Conservation (phyloP, 139 green algal species). For the Coccomyxa sp. region DNA sequence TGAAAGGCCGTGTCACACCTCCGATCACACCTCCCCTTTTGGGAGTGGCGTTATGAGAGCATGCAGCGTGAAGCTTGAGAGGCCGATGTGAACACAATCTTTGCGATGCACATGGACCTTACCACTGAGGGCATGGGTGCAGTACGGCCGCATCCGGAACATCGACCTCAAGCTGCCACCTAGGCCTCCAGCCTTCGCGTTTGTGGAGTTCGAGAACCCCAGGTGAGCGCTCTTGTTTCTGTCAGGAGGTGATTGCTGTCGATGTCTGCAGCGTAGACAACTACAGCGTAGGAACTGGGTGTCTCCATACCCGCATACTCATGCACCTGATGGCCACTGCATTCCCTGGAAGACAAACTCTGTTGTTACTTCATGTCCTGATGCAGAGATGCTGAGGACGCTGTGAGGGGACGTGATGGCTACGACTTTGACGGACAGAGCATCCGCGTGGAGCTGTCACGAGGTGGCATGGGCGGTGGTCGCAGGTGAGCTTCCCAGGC, state of each 20-base stretch:
- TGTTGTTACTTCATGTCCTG: background rate
- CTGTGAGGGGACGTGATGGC: slow-evolving; percentile 77
- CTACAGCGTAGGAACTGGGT: no score
- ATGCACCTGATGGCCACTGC: no score
- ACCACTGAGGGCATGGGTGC: background rate
- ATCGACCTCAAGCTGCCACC: slow-evolving; percentile 86
- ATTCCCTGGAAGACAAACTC: background rate
- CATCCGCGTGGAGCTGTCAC: slow-evolving; percentile 68
- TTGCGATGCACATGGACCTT: no score
- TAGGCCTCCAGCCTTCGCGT: slow-evolving; percentile 79
- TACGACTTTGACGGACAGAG: slow-evolving; percentile 83
- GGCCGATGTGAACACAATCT: no score
- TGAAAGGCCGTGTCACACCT: no score
- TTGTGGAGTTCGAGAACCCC: slow-evolving; percentile 80
- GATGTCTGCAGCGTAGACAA: background rate
- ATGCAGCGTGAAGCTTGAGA: no score
- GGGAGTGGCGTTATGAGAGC: no score
- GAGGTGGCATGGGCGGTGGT: slow-evolving; percentile 17
- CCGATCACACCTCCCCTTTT: no score
- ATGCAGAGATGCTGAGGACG: slow-evolving; percentile 81
- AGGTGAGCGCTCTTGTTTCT: slow-evolving; percentile 25
- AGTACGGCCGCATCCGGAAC: slow-evolving; percentile 74
- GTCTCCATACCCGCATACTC: no score
- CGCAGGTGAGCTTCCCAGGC: no score
- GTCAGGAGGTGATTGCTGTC: background rate